A percentile compares a stretch with the other conserved stretches of the same genome.
phyloP scores from a whole-genome alignment of 352 stramenopile species.

The Pythium biforme region DNA sequence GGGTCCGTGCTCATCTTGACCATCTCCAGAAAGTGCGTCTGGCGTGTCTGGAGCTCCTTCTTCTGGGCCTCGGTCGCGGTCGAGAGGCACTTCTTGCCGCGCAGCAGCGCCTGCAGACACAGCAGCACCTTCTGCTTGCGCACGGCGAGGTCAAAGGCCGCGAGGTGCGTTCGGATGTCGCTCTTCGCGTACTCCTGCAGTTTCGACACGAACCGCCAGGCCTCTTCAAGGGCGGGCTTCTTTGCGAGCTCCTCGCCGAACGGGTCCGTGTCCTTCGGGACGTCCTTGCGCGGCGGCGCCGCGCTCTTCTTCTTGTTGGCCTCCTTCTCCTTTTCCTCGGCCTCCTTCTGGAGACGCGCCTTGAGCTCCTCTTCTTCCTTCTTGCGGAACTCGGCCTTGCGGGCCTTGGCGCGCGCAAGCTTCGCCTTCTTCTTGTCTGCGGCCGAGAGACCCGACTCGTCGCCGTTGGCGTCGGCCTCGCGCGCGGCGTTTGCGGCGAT shows the following conservation, averaged over 20 bases:
- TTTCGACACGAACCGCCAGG: conserved; percentile 75
- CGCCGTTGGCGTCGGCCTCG: conserved; percentile 47
- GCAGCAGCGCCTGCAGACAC: conserved; percentile 76
- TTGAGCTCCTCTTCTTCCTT: conserved; percentile 75
- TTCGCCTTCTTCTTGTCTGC: conserved; percentile 93
- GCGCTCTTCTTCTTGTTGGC: conserved; percentile 70
- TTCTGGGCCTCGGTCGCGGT: conserved; percentile 19
- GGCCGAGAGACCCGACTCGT: conserved; percentile 84
- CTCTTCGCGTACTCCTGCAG: conserved; percentile 59
- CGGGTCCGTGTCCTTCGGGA: conserved; percentile 65
- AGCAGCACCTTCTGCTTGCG: conserved; percentile 75
- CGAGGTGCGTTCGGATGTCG: conserved; percentile 67
- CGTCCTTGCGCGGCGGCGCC: conserved; percentile 43
- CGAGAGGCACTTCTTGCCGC: conserved; percentile 40
- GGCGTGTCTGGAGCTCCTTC: conserved; percentile 39
- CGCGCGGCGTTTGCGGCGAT: conserved; percentile 71
- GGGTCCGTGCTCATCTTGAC: conserved; percentile 60
- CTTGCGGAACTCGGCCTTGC: conserved; percentile 89
- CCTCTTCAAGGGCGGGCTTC: conserved; percentile 70
- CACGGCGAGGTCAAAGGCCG: conserved; percentile 72
- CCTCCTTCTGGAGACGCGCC: conserved; percentile 75
- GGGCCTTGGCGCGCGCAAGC: conserved; percentile 83
- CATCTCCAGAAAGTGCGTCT: conserved; percentile 43
- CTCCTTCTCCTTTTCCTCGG: conserved; percentile 69
- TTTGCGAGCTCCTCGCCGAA: conserved; percentile 65